Evolutionary conservation across 306 rosid species (phyloP), one percentile per base, ranked within the genome.

Genomic region (Sesbania bispinosa): DNA sequence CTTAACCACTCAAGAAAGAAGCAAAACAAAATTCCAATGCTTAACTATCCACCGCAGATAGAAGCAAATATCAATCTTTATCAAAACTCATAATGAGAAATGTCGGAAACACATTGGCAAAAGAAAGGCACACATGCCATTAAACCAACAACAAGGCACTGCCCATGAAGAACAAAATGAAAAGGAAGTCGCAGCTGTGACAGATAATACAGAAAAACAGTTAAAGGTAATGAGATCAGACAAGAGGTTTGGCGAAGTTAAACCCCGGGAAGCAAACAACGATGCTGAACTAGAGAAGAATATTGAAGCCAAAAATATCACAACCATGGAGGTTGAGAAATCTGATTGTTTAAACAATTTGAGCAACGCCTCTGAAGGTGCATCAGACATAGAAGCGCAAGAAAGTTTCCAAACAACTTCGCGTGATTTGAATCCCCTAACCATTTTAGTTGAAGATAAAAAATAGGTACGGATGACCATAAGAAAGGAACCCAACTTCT

Each of bases 401-500:
- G 73, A 79, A 38, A 79, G 53, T 65, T 75, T 26, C 48, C 79
- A 32, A 55, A 59, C 65, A 65, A 55, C 76, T 14, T 64, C 71
- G 74, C 19, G 80, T 2, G 67, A 62, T 75, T 42, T 75, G 30
- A 73, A 52, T 39, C 30, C 80, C 52, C 53, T 14, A 26, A 50
- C 73, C 64, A 78, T 35, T 77, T 72, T 47, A 50, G 65, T 75
- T 23, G 92, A 82, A 69, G 74, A 69, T 62, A 59, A 61, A 61
- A 79, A 18, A 57, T 67, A 59, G 32, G 46, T 74, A 57, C 50
- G 13, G 98, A 94, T 86, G 98, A 94, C 81, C 98, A 94, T 68
- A 94, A 90, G 87, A 94, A 90, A 83, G 98, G 98, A 87, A 94
- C 92, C 59, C 96, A 94, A 76, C 98, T 94, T 75, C 76, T 87